Conservation (phyloP, 805 yeast species). For the Yarrowia keelungensis region DNA sequence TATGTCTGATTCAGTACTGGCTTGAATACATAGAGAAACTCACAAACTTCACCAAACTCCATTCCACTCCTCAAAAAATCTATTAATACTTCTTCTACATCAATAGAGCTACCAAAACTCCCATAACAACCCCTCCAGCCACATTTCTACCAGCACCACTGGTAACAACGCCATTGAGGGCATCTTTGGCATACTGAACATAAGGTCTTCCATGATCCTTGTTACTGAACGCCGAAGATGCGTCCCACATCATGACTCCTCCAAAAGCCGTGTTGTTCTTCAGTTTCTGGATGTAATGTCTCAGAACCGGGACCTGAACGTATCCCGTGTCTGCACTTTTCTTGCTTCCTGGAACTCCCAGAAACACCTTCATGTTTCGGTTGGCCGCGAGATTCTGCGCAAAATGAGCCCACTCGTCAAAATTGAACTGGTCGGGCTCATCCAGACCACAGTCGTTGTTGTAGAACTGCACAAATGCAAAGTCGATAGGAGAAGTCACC, state of each 20-base stretch:
- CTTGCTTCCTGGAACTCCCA: slow-evolving; percentile 76
- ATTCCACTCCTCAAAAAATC: no score
- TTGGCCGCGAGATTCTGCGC: slow-evolving; percentile 70
- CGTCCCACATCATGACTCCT: slow-evolving; percentile 88
- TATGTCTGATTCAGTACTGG: no score
- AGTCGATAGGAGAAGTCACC: slow-evolving; percentile 74
- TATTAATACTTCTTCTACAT: not conserved
- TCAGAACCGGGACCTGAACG: slow-evolving; percentile 52
- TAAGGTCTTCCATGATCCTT: slow-evolving; percentile 39
- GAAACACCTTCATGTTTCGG: slow-evolving; percentile 67
- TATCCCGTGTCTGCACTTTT: slow-evolving; percentile 65
- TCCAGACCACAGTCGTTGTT: slow-evolving; percentile 75
- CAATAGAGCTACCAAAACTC: not conserved
- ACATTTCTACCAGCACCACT: not conserved
- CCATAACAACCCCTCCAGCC: not conserved
- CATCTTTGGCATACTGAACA: slow-evolving; percentile 11
- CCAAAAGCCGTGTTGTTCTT: slow-evolving; percentile 57
- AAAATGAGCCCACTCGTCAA: slow-evolving; percentile 74
- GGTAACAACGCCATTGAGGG: slow-evolving; percentile 8
- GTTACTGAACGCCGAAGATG: slow-evolving; percentile 63
- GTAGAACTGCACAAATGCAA: slow-evolving; percentile 86
- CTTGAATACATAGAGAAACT: no score
- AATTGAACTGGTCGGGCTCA: slow-evolving; percentile 58
- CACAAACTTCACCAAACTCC: no score
- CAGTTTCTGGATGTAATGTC: slow-evolving; percentile 44